These are phyloP conservation scores for Blastocrithidia nonstop DNA, from an alignment of 208 protist species.

Conservation along the genomic window DNA sequence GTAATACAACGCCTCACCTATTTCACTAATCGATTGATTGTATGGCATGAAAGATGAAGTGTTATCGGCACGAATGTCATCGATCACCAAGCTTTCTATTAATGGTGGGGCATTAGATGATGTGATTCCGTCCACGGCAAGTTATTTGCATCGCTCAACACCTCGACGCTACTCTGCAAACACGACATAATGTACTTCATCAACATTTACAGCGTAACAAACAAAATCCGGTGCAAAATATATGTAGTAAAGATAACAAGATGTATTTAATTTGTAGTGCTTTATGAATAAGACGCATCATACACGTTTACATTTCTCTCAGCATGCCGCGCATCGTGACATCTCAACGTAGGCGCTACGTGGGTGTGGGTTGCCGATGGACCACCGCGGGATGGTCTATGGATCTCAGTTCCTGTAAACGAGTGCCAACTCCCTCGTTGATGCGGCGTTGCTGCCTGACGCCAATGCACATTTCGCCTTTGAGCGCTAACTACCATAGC, in stretches of 20 bases:
- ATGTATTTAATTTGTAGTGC: too few species aligned
- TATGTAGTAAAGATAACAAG: too few species aligned
- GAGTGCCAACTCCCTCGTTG: constrained; percentile 36
- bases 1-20: too few species aligned
- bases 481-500: constrained; percentile 13
- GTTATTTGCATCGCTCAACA: too few species aligned
- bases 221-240: constrained; percentile 10
- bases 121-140: constrained; percentile 37
- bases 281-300: too few species aligned
- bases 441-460: constrained; percentile 25
- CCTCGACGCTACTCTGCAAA: constrained; percentile 21
- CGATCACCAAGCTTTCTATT: constrained; percentile 33
- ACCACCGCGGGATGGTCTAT: constrained; percentile 68
- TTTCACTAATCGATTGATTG: too few species aligned
- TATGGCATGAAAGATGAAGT: too few species aligned
- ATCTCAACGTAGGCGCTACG: constrained; percentile 54
- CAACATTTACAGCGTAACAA: constrained; percentile 1
- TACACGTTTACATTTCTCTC: neutral
- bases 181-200: constrained; percentile 18
- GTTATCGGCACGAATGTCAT: constrained; percentile 1
- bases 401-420: constrained; percentile 40
- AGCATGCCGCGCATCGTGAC: constrained; percentile 22
- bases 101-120: constrained; percentile 62
- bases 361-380: constrained; percentile 35
- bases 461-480: constrained; percentile 14